Base-by-base conservation (phyloP, 2,329 filamentous ascomycete genomes). In the Paecilomyces sp. region DNA sequence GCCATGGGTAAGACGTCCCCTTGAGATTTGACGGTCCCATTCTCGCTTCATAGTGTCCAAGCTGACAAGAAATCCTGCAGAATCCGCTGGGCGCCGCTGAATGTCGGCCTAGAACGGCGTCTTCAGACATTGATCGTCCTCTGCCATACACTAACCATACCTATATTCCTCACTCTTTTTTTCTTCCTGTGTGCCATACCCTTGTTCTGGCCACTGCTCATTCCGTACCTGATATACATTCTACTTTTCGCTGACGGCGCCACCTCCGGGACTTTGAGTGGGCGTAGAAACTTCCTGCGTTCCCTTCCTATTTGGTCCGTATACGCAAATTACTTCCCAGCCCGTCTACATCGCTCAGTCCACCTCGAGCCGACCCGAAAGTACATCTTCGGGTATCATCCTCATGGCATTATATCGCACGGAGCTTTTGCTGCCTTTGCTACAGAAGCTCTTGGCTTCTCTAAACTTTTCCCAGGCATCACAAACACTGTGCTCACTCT, bases 311-410 rank as follows among this genome's bases (percentile, higher is more conserved):
- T 96, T 53, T 99, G 93, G 93, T 89, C 84, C 41, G 84, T 95
- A 54, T 97, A 97, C 71, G 92, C 90, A 28, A 90, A 86, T 15
- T 99, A 97, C 79, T 99, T 95, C 71, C 94, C 94, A 3, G 91
- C 92, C 55, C 85, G 84, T 59, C 82, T 99, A 47, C 92, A 97
- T 78, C 91, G 94, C 65, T 94, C 91, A 3, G 84, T 89, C 65
- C 83, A 88, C 59, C 84, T 99, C 6, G 84, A 89, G 24, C 84
- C 91, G 0, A 91, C 88, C 1, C 83, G 92, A 63, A 96, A 96
- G 76, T 99, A 97, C 77, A 92, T 99, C 63, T 92, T 99, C 68
- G 93, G 93, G 53, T 97, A 97, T 74, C 94, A 97, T 69, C 94
- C 94, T 0, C 94, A 99, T 71, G 93, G 94, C 25, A 97, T 99